Conservation (phyloP, 192 early-diverging fungal genomes). For the Mortierella antarctica region DNA sequence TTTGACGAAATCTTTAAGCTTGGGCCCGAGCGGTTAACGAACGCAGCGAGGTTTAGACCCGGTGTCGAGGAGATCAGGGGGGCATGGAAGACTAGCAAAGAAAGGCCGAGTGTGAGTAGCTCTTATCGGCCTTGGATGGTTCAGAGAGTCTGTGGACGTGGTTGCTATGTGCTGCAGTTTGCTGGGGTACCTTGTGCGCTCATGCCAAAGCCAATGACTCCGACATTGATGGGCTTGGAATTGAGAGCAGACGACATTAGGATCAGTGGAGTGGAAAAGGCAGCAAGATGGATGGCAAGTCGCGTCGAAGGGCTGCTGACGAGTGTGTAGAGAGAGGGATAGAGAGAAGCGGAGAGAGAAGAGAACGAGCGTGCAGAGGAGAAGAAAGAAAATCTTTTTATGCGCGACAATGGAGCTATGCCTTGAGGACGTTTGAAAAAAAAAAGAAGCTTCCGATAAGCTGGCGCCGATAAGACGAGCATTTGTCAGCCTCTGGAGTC, state of each 20-base stretch:
- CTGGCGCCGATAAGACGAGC: neutral
- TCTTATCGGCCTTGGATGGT: neutral
- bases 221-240: slow-evolving; percentile 64
- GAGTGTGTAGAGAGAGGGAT: neutral
- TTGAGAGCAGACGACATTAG: neutral
- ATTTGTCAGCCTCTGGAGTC: neutral
- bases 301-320: neutral
- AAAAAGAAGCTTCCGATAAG: too few species aligned
- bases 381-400: neutral
- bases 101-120: neutral
- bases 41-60: slow-evolving; percentile 61
- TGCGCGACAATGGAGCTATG: too few species aligned
- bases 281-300: neutral
- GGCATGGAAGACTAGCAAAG: slow-evolving; percentile 66
- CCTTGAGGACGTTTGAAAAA: too few species aligned
- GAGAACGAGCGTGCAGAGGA: neutral
- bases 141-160: too few species aligned
- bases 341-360: neutral
- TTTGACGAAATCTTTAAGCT: slow-evolving; percentile 43
- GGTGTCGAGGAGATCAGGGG: slow-evolving; percentile 66
- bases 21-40: slow-evolving; percentile 67
- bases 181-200: slow-evolving; percentile 35
- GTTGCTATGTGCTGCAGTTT: neutral
- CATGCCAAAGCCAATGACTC: slow-evolving; percentile 77
- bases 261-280: neutral